phyloP scores from a whole-genome alignment of 768 basidiomycete species.

The Termitomyces titanicus region DNA sequence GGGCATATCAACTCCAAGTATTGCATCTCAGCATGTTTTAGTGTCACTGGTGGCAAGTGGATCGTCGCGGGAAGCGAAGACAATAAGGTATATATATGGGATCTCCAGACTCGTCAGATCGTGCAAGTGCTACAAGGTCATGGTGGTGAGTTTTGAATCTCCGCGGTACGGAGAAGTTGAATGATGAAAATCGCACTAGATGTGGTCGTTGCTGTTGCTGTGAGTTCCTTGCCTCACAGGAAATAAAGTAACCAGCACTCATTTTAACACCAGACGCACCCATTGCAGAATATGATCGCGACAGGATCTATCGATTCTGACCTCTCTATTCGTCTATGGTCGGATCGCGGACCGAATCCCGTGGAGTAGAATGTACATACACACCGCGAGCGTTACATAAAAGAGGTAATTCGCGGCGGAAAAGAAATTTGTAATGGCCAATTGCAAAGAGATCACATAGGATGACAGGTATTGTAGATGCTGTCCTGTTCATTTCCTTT shows the following conservation, averaged over 20 bases:
- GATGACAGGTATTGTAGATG: too few species aligned
- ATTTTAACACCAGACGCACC: conserved; percentile 61
- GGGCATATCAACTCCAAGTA: conserved; percentile 83
- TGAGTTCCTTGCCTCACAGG: conserved; percentile 26
- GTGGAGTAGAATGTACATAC: conserved; percentile 6
- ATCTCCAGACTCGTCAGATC: conserved; percentile 82
- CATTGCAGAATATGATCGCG: conserved; percentile 81
- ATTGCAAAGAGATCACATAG: too few species aligned
- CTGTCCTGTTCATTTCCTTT: too few species aligned
- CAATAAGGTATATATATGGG: conserved; percentile 87
- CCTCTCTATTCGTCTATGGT: conserved; percentile 80
- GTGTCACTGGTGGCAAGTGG: conserved; percentile 84
- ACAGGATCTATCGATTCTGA: conserved; percentile 86
- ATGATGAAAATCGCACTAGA: conserved; percentile 31
- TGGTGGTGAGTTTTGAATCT: conserved; percentile 42
- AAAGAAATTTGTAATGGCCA: too few species aligned
- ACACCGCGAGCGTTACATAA: too few species aligned
- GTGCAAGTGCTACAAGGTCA: conserved; percentile 81
- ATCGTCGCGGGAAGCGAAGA: conserved; percentile 92
- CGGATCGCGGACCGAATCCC: conserved; percentile 42
- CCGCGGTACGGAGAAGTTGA: neutral
- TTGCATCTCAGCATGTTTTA: conserved; percentile 82
- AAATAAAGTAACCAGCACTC: conserved; percentile 8
- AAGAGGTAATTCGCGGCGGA: too few species aligned
- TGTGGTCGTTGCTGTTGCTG: conserved; percentile 80